These are phyloP conservation scores for Fistulinella cinereoalba DNA, from an alignment of 1,284 basidiomycete species.

Conservation along the genomic window DNA sequence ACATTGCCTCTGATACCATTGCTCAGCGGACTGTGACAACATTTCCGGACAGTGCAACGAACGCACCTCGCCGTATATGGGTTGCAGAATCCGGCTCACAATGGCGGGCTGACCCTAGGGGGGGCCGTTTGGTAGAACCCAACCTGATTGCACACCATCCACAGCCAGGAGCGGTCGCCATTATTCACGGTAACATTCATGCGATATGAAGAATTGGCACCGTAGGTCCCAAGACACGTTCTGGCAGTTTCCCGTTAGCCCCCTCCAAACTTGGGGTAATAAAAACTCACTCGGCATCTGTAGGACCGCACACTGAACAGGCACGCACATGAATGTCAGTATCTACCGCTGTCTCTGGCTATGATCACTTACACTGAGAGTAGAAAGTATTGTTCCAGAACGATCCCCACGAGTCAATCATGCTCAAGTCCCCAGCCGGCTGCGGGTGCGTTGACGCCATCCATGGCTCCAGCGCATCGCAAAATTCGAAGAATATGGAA, in stretches of 20 bases:
- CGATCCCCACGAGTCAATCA: constrained; percentile 57
- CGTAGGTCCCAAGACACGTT: constrained; percentile 48
- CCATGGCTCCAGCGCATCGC: constrained; percentile 71
- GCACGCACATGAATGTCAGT: not conserved
- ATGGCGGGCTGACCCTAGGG: constrained; percentile 50
- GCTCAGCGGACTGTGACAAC: not conserved
- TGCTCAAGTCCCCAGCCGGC: constrained; percentile 63
- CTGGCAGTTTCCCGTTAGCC: no score
- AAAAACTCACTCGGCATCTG: constrained; percentile 38
- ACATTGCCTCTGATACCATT: constrained; percentile 55
- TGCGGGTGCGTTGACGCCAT: constrained; percentile 52
- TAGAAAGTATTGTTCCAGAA: constrained; percentile 47
- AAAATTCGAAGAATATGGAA: constrained; percentile 58
- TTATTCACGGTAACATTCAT: constrained; percentile 43
- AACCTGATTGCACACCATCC: constrained; percentile 62
- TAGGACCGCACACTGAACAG: constrained; percentile 37
- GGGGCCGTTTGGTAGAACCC: constrained; percentile 64
- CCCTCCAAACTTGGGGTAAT: no score
- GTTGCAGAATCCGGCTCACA: constrained; percentile 58
- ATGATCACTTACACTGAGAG: constrained; percentile 27
- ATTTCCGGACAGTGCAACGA: constrained; percentile 3
- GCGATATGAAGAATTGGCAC: constrained; percentile 37
- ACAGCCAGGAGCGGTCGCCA: constrained; percentile 43
- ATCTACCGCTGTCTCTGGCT: not conserved
- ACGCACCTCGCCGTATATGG: constrained; percentile 55